Conservation (phyloP, 2,329 filamentous ascomycete genomes). For the Phoma sp. region DNA sequence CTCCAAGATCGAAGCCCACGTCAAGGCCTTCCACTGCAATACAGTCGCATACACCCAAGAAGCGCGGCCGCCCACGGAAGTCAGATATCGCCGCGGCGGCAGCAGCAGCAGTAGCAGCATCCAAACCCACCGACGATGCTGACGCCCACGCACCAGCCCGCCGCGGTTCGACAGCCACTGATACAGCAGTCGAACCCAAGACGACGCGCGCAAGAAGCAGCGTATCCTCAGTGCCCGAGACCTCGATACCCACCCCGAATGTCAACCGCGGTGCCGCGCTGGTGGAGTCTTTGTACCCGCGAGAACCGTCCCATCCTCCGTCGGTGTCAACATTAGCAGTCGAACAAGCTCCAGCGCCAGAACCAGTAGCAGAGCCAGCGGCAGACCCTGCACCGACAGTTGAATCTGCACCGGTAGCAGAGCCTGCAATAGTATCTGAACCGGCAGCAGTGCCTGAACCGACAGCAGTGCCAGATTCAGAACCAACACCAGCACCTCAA, state of each 20-base stretch:
- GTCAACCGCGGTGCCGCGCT: constrained; percentile 8
- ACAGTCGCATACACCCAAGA: constrained; percentile 11
- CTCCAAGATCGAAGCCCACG: neutral
- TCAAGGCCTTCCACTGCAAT: constrained; percentile 10
- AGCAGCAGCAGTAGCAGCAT: neutral
- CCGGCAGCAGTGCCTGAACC: too few species aligned
- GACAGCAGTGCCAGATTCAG: too few species aligned
- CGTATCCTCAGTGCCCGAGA: neutral
- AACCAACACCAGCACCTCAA: too few species aligned
- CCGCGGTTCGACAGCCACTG: neutral
- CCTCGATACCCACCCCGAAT: too few species aligned
- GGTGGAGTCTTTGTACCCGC: constrained; percentile 7
- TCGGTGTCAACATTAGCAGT: too few species aligned
- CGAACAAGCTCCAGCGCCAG: too few species aligned
- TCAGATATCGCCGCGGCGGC: constrained; percentile 13
- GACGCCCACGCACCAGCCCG: neutral
- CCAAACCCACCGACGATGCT: neutral
- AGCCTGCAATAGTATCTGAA: too few species aligned
- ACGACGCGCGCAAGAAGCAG: neutral
- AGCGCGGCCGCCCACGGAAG: constrained; percentile 23
- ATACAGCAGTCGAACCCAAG: neutral
- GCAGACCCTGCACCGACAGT: too few species aligned
- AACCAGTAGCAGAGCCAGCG: too few species aligned
- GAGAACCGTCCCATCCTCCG: neutral
- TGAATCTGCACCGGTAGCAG: too few species aligned